These are phyloP conservation scores for Alternaria hordeiaustralica DNA, from an alignment of 2,329 filamentous ascomycete genomes.

Conservation along the genomic window DNA sequence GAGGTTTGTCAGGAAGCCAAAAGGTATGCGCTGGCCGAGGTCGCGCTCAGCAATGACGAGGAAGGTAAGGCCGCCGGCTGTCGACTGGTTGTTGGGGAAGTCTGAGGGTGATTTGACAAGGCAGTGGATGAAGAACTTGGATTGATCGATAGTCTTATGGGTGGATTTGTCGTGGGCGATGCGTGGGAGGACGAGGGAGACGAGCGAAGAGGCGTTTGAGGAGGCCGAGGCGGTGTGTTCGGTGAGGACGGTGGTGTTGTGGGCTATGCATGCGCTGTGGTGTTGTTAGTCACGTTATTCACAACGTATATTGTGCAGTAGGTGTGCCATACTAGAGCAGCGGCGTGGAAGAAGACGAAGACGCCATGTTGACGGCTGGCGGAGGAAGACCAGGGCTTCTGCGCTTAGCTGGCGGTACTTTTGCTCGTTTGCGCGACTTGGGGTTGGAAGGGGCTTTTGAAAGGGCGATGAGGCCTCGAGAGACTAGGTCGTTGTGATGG, in stretches of 20 bases:
- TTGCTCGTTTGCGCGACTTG: constrained; percentile 1
- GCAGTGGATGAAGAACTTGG: constrained; percentile 93
- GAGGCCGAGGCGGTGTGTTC: constrained; percentile 90
- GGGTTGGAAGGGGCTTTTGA: constrained; percentile 1
- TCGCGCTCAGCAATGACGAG: constrained; percentile 84
- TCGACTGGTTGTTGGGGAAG: constrained; percentile 59
- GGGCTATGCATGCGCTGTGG: constrained; percentile 85
- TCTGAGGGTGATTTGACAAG: constrained; percentile 81
- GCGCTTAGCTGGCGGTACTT: constrained; percentile 1
- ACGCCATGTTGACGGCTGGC: constrained; percentile 41
- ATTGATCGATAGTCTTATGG: constrained; percentile 94
- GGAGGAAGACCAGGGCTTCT: neutral
- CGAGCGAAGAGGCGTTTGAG: constrained; percentile 82
- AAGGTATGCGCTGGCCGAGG: constrained; percentile 86
- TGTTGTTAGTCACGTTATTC: constrained; percentile 15
- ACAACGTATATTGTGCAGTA: neutral
- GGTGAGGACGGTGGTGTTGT: constrained; percentile 89
- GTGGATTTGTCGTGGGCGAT: constrained; percentile 81
- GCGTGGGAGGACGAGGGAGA: constrained; percentile 93
- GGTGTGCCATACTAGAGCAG: constrained; percentile 46
- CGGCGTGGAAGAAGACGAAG: constrained; percentile 47
- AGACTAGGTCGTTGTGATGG: constrained; percentile 6
- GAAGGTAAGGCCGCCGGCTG: constrained; percentile 85
- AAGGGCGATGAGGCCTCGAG: constrained; percentile 11
- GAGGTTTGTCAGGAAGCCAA: constrained; percentile 89